Base-by-base conservation (phyloP, 495 filamentous ascomycete species). In the Lentithecium fluviatile region DNA sequence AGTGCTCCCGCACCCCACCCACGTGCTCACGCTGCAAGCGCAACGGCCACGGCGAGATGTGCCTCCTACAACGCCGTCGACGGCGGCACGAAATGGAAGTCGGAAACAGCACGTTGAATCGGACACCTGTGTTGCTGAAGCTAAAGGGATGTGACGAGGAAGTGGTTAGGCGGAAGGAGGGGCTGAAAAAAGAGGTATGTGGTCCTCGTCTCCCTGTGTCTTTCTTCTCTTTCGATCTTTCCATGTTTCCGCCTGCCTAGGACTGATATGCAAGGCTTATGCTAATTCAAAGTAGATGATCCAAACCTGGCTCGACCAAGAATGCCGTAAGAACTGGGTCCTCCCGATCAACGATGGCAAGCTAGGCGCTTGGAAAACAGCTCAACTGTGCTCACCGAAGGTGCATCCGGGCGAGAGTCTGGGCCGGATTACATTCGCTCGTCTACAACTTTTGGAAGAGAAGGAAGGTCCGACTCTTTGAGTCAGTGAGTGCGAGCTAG, bases 11-110 rank as follows among this genome's bases (percentile, higher is more conserved):
- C 8, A 56, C 43, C 6, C 25, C 42, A 13, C 67, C 67, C 2
- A 26, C 64, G 2, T 70, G 67, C 36, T 58, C 59, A 2, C 67
- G 67, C 17, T 70, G 67, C 57, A 34, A 56, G 6, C 34, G 64
- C 7, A 15, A n/a, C 36, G 67, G 59, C 2, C 15, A 42, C 13
- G 56, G 47, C 3, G 23, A 54, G 6, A 12, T 58, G 6, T 70
- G 67, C 56, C 55, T 70, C 11, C 49, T 62, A 0, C 56, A 56
- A n/a, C 67, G 67, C 6, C 49, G 53, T 0, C 67, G 48, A n/a
- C 2, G 51, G 38, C 2, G 15, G n/a, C 15, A 45, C 19, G 67
- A 70, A 51, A 6, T 43, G 7, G 56, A 36, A 19, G 6, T 2
- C 1, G 55, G 54, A 6, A 45, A 65, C 20, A n/a, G 17, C 7